Base-by-base conservation (phyloP, 768 basidiomycete genomes). In the Auricularia cornea region DNA sequence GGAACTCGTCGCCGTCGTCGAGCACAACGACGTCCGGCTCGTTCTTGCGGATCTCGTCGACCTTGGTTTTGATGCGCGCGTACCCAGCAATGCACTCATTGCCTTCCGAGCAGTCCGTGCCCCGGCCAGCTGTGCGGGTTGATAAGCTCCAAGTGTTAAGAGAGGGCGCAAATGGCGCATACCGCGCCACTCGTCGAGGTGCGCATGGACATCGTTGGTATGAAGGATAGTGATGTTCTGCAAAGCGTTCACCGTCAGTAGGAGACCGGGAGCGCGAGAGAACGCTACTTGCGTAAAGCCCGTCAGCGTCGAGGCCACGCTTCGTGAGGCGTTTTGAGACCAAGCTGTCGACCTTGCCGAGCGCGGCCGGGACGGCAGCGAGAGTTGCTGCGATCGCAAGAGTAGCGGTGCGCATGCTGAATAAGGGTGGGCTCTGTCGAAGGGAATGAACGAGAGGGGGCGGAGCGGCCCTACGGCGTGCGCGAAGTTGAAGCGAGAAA, bases 1-100 rank as follows among this genome's bases (percentile, higher is more conserved):
- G 80, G 67, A 80, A 81, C 66, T 81, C 80, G 65, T 81, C 80
- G 4, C 80, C 80, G 56, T 76, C 75, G 67, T 80, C 78, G 57
- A 81, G 66, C 63, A 81, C 74, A 3, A 81, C 64, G 8, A 73
- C 75, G 68, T 81, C 75, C 28, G 72, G 67, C 31, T 72, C 72
- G 11, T 64, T 67, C 5, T 68, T 68, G 32, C 79, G 68, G 2
- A 72, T 68, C 56, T 70, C 66, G 33, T 78, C 72, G 57, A 80
- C 70, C 31, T 74, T 71, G 28, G 73, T 72, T 65, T 80, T 79
- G 28, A 80, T 73, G 30, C 80, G 70, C 18, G 79, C 71, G 64
- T 81, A 81, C 26, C 80, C 78, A 62, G 76, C 77, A 64, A 75
- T 73, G 70, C 78, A 80, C 54, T 76, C 75, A 70, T 68, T 70